Conservation (phyloP, 768 basidiomycete species). For the Russula compacta region DNA sequence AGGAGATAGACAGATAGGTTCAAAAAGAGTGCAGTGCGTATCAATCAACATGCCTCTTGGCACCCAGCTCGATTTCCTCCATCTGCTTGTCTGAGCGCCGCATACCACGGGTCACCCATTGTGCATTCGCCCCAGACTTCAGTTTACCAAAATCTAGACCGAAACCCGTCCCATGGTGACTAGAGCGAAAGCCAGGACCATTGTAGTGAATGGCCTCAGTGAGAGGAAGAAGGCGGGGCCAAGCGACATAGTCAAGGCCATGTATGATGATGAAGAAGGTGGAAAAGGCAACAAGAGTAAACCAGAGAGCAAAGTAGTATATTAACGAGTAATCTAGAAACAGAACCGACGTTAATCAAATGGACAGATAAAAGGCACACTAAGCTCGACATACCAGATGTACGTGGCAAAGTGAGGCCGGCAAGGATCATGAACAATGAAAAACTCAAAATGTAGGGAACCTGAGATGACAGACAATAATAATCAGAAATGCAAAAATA, state of each 20-base stretch:
- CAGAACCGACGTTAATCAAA: constrained; percentile 6
- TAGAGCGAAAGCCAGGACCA: constrained; percentile 81
- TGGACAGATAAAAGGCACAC: background rate
- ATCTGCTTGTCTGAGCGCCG: constrained; percentile 30
- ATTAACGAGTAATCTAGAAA: constrained; percentile 68
- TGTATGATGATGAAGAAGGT: constrained; percentile 69
- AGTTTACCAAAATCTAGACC: constrained; percentile 28
- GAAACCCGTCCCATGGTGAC: constrained; percentile 67
- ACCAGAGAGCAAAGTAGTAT: constrained; percentile 82
- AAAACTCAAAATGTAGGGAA: constrained; percentile 74
- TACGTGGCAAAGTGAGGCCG: constrained; percentile 75
- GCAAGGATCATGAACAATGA: constrained; percentile 84
- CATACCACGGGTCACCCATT: constrained; percentile 31
- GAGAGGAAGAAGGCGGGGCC: constrained; percentile 81
- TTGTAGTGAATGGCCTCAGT: constrained; percentile 75
- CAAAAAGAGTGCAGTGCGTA: too few relatives aligned
- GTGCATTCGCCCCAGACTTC: constrained; percentile 30
- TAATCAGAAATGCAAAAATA: constrained; percentile 1
- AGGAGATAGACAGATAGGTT: background rate
- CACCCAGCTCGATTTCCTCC: constrained; percentile 77
- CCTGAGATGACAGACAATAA: constrained; percentile 34
- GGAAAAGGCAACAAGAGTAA: constrained; percentile 50
- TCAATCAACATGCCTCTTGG: constrained; percentile 71
- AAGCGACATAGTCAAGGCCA: constrained; percentile 91
- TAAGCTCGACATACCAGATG: constrained; percentile 55